Evolutionary conservation across 2,329 filamentous ascomycete species (phyloP).

Genomic region (Fusarium sp.): DNA sequence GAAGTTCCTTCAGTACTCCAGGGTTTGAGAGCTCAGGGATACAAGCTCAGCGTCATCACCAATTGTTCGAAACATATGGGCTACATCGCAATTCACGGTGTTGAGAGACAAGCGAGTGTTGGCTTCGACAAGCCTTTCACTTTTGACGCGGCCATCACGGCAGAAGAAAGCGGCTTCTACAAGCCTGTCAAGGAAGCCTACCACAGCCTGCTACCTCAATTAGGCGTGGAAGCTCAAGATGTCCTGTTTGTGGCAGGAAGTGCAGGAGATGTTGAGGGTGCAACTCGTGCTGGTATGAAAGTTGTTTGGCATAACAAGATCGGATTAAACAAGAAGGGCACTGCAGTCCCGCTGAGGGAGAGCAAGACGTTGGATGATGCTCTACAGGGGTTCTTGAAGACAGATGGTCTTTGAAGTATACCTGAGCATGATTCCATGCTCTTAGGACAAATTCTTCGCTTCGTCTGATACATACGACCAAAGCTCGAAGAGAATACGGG

Average conservation of each 20-base stretch:
- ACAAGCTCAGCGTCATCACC: slow-evolving; percentile 55
- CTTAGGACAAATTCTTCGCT: not conserved
- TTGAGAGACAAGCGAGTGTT: slow-evolving; percentile 15
- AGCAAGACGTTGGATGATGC: slow-evolving; percentile 10
- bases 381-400: not conserved
- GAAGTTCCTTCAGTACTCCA: slow-evolving; percentile 40
- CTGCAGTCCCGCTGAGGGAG: slow-evolving; percentile 28
- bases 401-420: not conserved
- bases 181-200: slow-evolving; percentile 55
- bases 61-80: slow-evolving; percentile 56
- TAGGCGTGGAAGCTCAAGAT: slow-evolving; percentile 48
- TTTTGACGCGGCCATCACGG: slow-evolving; percentile 55
- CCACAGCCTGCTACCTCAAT: slow-evolving; percentile 46
- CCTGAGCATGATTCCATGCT: not conserved
- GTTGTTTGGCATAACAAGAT: slow-evolving; percentile 57
- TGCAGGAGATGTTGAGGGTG: slow-evolving; percentile 57
- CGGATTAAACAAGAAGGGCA: slow-evolving; percentile 48
- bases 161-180: slow-evolving; percentile 58
- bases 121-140: slow-evolving; percentile 24
- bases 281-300: slow-evolving; percentile 54
- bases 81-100: slow-evolving; percentile 34
- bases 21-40: slow-evolving; percentile 47
- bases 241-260: slow-evolving; percentile 57
- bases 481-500: not conserved
- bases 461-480: not conserved